Evolutionary conservation across 805 yeast species (phyloP), one percentile per base, ranked within the genome.

Genomic region (Torulaspora indica): DNA sequence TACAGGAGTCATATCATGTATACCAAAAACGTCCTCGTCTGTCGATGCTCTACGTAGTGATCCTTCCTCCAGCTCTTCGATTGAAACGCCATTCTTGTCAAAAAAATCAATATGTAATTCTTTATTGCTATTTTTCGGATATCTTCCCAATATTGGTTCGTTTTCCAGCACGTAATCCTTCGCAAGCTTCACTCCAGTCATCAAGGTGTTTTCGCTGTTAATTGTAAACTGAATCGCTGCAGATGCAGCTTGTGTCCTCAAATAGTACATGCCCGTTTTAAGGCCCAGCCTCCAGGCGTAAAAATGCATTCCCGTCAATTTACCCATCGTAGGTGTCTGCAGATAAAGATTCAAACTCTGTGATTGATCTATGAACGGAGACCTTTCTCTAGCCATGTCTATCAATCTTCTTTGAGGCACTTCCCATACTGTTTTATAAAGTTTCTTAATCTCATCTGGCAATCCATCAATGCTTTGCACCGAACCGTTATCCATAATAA

Each of bases 381-480:
- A 81, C 69, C 93, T 76, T 58, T 80, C 89, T 46, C 87, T 84
- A 43, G 88, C 81, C 85, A 89, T 75, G 55, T 89, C 95, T 46
- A 90, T 81, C 48, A 91, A 74, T 9, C 75, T 73, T 66, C 79
- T 82, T 66, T 90, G 98, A 35, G 95, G 79, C 40, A 91, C 78
- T 67, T 90, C 98, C 98, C 98, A 90, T 4, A 89, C 96, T 0
- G 98, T 90, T 64, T 82, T 86, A 70, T 90, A 88, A n/a, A 90
- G 66, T 3, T 69, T 73, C 62, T 86, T 88, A 42, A 89, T 56
- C 29, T 81, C 82, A 9, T 70, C 70, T 5, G 97, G 97, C 39
- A 90, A 79, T 36, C 71, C 73, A 36, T 78, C 76, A 31, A 90
- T 78, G 51, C 72, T 65, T 68, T 87, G 95, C 46, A 90, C 77